Percentiles rank a stretch among this genome's conserved stretches.
These are phyloP conservation scores for Acer negundo DNA, from an alignment of 345 rosid genomes.

Conservation along the genomic window DNA sequence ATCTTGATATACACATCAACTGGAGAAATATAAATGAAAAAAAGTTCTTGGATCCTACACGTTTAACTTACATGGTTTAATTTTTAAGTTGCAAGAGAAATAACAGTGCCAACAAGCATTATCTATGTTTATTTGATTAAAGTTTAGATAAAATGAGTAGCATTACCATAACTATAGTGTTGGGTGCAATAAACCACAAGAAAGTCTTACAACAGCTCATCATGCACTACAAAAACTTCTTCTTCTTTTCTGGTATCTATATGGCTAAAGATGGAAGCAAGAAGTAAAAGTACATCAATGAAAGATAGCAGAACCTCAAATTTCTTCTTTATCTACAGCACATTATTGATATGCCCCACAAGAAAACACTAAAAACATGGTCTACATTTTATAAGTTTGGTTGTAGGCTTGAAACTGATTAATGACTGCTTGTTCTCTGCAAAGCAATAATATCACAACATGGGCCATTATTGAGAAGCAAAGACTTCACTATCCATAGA, in stretches of 20 bases:
- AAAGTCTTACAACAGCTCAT: neutral
- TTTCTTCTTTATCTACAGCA: slow-evolving; percentile 1
- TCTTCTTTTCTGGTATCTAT: neutral
- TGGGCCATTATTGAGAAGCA: slow-evolving; percentile 14
- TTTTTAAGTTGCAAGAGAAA: too few species aligned
- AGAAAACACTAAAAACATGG: neutral
- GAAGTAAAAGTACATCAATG: slow-evolving; percentile 2
- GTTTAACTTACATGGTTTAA: too few species aligned
- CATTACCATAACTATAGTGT: neutral
- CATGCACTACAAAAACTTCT: slow-evolving; percentile 9
- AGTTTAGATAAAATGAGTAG: neutral
- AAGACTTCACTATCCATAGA: slow-evolving; percentile 20
- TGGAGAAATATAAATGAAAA: too few species aligned
- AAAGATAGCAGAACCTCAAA: neutral
- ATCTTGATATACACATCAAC: too few species aligned
- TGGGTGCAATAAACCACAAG: neutral
- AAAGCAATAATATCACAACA: neutral
- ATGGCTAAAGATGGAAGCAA: neutral
- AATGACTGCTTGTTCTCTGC: slow-evolving; percentile 8
- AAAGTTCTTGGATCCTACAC: too few species aligned
- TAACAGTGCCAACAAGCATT: too few species aligned
- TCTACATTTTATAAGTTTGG: neutral
- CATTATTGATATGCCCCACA: slow-evolving; percentile 11
- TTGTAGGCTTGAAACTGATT: slow-evolving; percentile 10
- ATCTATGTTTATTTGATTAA: too few species aligned